Conservation (phyloP, 179 eudicot genomes). For the Silene coronaria region DNA sequence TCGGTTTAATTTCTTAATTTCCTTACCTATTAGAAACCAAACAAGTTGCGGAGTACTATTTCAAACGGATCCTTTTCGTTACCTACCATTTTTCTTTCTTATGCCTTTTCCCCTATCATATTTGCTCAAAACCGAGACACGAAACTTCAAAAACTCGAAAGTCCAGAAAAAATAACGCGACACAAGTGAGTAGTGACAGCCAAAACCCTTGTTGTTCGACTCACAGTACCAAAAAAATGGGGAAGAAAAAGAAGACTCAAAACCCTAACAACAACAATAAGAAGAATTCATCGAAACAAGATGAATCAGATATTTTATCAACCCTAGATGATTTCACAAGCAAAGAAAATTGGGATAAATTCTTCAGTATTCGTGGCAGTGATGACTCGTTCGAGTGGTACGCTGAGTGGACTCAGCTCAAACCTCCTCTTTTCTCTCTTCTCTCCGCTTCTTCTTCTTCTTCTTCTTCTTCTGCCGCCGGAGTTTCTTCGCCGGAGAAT, state of each 20-base stretch:
- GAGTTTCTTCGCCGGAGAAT: background rate
- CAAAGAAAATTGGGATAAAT: constrained; percentile 86
- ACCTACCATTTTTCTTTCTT: too few relatives aligned
- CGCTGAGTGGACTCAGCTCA: constrained; percentile 84
- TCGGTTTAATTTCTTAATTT: too few relatives aligned
- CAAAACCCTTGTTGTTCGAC: background rate
- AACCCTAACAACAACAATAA: constrained; percentile 20
- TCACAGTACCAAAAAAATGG: constrained; percentile 12
- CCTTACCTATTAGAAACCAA: too few relatives aligned
- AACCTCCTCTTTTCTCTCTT: constrained; percentile 43
- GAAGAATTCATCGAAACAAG: background rate
- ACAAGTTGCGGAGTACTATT: too few relatives aligned
- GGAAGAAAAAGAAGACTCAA: constrained; percentile 23
- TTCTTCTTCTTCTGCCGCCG: constrained; percentile 18
- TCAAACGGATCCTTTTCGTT: too few relatives aligned
- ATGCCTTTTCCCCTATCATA: too few relatives aligned
- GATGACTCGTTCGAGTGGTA: constrained; percentile 91
- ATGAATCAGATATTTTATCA: constrained; percentile 41
- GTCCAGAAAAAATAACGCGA: too few relatives aligned
- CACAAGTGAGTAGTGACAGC: too few relatives aligned
- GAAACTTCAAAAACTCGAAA: too few relatives aligned
- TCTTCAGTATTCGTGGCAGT: constrained; percentile 65
- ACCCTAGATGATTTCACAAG: constrained; percentile 84
- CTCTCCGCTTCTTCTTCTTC: constrained; percentile 26
- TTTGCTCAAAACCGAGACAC: too few relatives aligned